These are phyloP conservation scores for Anisodus tanguticus DNA, from an alignment of 257 asterid genomes.

Conservation along the genomic window DNA sequence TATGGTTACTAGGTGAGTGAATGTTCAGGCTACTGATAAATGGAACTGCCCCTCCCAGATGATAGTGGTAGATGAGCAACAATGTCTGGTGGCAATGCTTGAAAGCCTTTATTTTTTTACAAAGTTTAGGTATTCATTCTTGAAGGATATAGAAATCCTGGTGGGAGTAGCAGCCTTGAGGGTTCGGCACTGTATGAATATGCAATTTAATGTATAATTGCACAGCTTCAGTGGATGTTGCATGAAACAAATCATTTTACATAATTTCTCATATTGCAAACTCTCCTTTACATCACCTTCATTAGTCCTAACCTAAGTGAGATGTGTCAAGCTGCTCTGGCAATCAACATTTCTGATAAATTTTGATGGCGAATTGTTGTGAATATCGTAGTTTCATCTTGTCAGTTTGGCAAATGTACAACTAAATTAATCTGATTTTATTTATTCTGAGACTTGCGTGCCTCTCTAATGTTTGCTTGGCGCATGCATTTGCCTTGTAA, in stretches of 20 bases:
- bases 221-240: slow-evolving; percentile 11
- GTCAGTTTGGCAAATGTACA: too few species aligned
- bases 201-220: slow-evolving; percentile 25
- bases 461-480: too few species aligned
- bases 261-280: too few species aligned
- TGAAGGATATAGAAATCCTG: slow-evolving; percentile 36
- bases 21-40: slow-evolving; percentile 19
- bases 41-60: background rate
- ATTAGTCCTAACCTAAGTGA: background rate
- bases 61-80: background rate
- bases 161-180: slow-evolving; percentile 37
- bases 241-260: background rate
- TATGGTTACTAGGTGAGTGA: slow-evolving; percentile 63
- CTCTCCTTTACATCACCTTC: background rate
- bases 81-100: background rate
- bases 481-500: too few species aligned
- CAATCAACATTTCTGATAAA: too few species aligned
- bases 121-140: slow-evolving; percentile 36
- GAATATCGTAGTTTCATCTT: too few species aligned
- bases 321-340: too few species aligned
- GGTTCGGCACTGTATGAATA: slow-evolving; percentile 37
- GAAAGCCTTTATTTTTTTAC: slow-evolving; percentile 42
- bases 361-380: too few species aligned
- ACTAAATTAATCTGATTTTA: too few species aligned
- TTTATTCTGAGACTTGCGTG: too few species aligned